Conservation (phyloP, 1,284 basidiomycete genomes). For the Apiotrichum sp. region DNA sequence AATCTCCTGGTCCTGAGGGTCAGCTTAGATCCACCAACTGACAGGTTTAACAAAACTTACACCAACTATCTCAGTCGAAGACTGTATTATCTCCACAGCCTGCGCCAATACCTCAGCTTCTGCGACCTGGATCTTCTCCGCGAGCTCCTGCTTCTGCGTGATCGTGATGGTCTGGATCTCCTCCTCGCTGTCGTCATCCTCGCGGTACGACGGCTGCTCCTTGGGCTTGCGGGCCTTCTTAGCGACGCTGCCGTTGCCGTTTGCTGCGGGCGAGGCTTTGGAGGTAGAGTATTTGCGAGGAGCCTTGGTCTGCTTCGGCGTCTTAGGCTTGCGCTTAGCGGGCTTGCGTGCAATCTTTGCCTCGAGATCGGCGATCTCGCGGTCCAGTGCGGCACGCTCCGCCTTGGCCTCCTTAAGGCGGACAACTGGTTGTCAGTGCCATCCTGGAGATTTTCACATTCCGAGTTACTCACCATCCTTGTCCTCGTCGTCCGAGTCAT, state of each 20-base stretch:
- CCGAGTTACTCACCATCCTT: conserved; percentile 40
- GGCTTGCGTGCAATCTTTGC: conserved; percentile 22
- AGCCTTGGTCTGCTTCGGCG: conserved; percentile 51
- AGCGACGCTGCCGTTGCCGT: conserved; percentile 25
- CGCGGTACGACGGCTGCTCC: conserved; percentile 34
- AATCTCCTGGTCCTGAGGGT: conserved; percentile 81
- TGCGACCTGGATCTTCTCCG: conserved; percentile 76
- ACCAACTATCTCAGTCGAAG: conserved; percentile 77
- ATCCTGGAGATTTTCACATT: too few relatives aligned
- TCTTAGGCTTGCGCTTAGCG: conserved; percentile 18
- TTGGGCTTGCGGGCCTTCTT: conserved; percentile 40
- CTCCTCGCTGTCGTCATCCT: conserved; percentile 46
- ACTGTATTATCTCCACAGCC: conserved; percentile 86
- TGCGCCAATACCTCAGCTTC: conserved; percentile 71
- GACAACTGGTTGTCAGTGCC: conserved; percentile 1
- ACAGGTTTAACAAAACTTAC: conserved; percentile 53
- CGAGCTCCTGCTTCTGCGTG: conserved; percentile 93
- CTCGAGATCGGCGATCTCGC: conserved; percentile 34
- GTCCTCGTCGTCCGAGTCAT: conserved; percentile 49
- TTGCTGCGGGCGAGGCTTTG: conserved; percentile 30
- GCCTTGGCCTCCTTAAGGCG: conserved; percentile 18
- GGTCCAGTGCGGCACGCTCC: conserved; percentile 13
- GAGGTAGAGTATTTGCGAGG: conserved; percentile 34
- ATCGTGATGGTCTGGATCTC: conserved; percentile 56
- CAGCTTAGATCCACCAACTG: background rate